Evolutionary conservation across 805 yeast genomes (phyloP).

Genomic region (Saturnispora saitoi): DNA sequence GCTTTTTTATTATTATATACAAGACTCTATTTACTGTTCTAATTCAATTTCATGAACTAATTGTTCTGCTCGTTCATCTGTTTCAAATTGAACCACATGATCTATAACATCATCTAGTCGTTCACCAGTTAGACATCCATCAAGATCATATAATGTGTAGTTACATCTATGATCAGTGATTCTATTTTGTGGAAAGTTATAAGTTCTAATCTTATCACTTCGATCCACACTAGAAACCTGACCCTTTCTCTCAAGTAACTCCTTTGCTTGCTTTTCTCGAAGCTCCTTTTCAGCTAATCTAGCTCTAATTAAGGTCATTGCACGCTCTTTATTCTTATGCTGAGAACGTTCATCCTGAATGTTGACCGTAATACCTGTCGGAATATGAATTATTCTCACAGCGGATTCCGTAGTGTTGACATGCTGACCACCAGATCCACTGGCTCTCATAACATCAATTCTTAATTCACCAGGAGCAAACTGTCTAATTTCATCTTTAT

Average conservation of each 20-base stretch:
- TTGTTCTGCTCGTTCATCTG: conserved; percentile 35
- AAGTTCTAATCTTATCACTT: conserved; percentile 88
- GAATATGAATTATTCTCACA: conserved; percentile 83
- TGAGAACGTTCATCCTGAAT: conserved; percentile 96
- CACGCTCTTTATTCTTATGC: conserved; percentile 88
- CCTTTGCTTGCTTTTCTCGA: conserved; percentile 53
- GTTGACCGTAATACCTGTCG: conserved; percentile 79
- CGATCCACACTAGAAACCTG: conserved; percentile 88
- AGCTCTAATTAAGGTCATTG: conserved; percentile 73
- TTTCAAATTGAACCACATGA: conserved; percentile 39
- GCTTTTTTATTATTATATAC: not conserved
- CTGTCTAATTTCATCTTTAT: conserved; percentile 35
- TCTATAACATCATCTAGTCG: conserved; percentile 48
- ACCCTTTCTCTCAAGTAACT: conserved; percentile 57
- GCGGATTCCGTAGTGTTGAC: conserved; percentile 68
- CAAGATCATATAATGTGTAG: conserved; percentile 65
- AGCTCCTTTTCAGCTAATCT: conserved; percentile 77
- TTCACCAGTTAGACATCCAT: conserved; percentile 54
- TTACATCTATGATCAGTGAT: conserved; percentile 93
- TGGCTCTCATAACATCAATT: conserved; percentile 74
- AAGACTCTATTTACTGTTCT: not conserved
- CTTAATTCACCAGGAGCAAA: conserved; percentile 84
- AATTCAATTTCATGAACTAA: conserved; percentile 24
- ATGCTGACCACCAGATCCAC: conserved; percentile 56
- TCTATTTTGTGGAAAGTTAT: conserved; percentile 86